These are phyloP conservation scores for Kuraishia capsulata DNA, from an alignment of 805 yeast species.

Conservation along the genomic window DNA sequence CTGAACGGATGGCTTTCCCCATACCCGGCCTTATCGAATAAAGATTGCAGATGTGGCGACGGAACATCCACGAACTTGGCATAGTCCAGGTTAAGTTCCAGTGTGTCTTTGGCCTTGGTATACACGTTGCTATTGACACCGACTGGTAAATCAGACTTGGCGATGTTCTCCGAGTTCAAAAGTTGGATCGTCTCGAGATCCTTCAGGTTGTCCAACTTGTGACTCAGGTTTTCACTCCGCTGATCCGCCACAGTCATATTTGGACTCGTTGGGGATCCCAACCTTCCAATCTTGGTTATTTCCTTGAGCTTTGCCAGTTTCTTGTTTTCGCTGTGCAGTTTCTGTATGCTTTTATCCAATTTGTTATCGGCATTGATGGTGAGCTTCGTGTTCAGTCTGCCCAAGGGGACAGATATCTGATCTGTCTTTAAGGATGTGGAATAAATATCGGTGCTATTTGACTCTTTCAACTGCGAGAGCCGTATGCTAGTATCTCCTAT, in stretches of 20 bases:
- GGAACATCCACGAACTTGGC: not conserved
- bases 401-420: not conserved
- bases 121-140: too few relatives aligned
- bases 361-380: not conserved
- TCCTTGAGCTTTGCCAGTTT: conserved; percentile 1
- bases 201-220: not conserved
- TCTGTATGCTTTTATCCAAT: not conserved
- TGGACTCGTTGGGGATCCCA: not conserved
- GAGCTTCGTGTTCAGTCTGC: not conserved
- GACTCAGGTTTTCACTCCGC: not conserved
- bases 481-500: not conserved
- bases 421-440: not conserved
- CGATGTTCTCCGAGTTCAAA: not conserved
- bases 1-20: not conserved
- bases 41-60: not conserved
- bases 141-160: too few relatives aligned
- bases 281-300: not conserved
- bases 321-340: not conserved
- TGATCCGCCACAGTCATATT: not conserved
- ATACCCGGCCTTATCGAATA: not conserved
- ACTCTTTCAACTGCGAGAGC: not conserved
- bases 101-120: not conserved
- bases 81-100: not conserved
- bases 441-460: not conserved
- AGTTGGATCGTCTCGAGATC: not conserved